phyloP scores from a whole-genome alignment of 805 yeast species.

The Pichia pseudocactophila region DNA sequence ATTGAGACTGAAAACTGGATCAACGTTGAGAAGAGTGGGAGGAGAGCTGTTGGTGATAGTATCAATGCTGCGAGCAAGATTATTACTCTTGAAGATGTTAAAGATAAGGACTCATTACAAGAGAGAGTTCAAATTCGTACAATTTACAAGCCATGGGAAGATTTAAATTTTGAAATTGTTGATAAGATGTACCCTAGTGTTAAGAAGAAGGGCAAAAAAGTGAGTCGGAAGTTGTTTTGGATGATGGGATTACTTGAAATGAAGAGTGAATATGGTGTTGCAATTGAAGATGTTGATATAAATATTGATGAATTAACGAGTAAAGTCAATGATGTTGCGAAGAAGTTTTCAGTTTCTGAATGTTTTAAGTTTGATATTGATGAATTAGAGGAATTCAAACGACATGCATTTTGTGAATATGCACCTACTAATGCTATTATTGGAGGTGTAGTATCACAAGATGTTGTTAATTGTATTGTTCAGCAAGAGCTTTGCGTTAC shows the following conservation, averaged over 20 bases:
- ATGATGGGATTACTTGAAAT: slow-evolving; percentile 50
- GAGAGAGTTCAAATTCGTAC: slow-evolving; percentile 34
- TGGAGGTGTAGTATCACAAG: slow-evolving; percentile 89
- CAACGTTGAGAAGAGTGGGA: slow-evolving; percentile 41
- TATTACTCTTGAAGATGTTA: slow-evolving; percentile 26
- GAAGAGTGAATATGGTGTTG: slow-evolving; percentile 6
- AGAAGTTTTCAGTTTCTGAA: slow-evolving; percentile 37
- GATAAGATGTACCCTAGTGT: slow-evolving; percentile 15
- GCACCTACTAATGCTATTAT: slow-evolving; percentile 79
- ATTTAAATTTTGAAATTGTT: slow-evolving; percentile 9
- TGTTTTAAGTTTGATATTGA: slow-evolving; percentile 29
- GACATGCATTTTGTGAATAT: slow-evolving; percentile 54
- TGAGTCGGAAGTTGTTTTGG: slow-evolving; percentile 51
- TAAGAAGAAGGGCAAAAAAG: slow-evolving; percentile 33
- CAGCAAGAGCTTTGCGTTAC: slow-evolving; percentile 73
- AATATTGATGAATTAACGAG: slow-evolving; percentile 22
- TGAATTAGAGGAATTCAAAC: slow-evolving; percentile 32
- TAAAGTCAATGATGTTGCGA: slow-evolving; percentile 26
- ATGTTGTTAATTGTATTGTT: slow-evolving; percentile 73
- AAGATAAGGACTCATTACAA: slow-evolving; percentile 27
- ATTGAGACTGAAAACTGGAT: slow-evolving; percentile 50
- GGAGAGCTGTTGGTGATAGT: slow-evolving; percentile 42
- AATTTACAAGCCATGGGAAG: slow-evolving; percentile 29
- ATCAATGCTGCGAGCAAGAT: slow-evolving; percentile 36
- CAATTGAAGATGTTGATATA: slow-evolving; percentile 18